Percentiles rank a stretch among this genome's conserved stretches.
phyloP scores from a whole-genome alignment of 805 yeast genomes.

The Yarrowia sp. region DNA sequence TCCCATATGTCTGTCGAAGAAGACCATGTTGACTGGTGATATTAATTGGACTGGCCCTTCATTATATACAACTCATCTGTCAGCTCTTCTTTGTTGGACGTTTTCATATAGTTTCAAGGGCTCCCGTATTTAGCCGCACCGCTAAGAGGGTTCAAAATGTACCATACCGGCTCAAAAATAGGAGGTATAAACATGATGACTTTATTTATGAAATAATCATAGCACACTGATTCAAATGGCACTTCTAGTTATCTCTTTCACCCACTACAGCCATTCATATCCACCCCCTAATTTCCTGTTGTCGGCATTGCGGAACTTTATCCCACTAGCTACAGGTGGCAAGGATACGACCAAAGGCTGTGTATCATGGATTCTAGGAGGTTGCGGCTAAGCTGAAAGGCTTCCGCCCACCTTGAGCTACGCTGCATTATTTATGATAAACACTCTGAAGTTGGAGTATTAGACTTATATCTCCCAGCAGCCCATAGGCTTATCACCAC shows the following conservation, averaged over 20 bases:
- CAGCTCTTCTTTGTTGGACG: background rate
- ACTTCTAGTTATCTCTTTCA: too few species aligned
- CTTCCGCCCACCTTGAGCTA: background rate
- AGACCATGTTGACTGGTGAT: background rate
- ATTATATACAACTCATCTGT: background rate
- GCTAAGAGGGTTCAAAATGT: background rate
- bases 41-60: background rate
- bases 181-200: too few species aligned
- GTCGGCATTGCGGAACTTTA: background rate
- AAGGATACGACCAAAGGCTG: background rate
- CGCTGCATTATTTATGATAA: too few species aligned
- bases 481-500: background rate
- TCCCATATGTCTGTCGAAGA: conserved; percentile 20
- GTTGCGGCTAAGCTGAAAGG: conserved; percentile 9
- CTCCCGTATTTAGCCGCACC: conserved; percentile 13
- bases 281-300: background rate
- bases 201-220: too few species aligned
- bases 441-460: too few species aligned
- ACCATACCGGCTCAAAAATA: too few species aligned
- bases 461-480: background rate
- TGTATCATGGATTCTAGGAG: conserved; percentile 12
- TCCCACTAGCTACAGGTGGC: background rate
- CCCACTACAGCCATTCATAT: too few species aligned
- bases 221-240: too few species aligned
- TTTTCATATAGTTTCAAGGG: background rate